These are phyloP conservation scores for Blastocystis sp. DNA, from an alignment of 352 stramenopile genomes.

Conservation along the genomic window DNA sequence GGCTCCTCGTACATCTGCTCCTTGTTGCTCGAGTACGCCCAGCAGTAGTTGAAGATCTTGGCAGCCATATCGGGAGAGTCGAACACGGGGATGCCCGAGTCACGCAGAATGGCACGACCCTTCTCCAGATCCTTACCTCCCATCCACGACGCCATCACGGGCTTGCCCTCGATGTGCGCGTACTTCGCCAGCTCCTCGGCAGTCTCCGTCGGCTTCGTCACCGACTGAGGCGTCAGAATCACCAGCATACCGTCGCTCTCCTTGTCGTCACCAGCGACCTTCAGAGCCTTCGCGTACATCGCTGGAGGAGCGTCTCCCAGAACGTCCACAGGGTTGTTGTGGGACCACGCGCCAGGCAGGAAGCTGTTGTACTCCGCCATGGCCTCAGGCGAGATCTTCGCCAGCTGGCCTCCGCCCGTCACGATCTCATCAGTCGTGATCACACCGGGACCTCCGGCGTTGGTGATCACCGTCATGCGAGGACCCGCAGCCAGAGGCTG, in stretches of 20 bases:
- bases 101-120: constrained; percentile 60
- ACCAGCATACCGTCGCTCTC: constrained; percentile 61
- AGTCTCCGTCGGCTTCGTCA: constrained; percentile 62
- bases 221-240: constrained; percentile 62
- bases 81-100: constrained; percentile 60
- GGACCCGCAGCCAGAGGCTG: constrained; percentile 57
- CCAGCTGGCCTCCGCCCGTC: constrained; percentile 59
- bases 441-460: constrained; percentile 61
- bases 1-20: constrained; percentile 20
- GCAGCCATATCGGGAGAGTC: constrained; percentile 60
- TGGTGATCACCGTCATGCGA: constrained; percentile 61
- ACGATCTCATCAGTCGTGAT: constrained; percentile 61
- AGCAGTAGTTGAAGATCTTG: constrained; percentile 55
- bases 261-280: constrained; percentile 59
- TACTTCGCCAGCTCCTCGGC: constrained; percentile 60
- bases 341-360: constrained; percentile 59
- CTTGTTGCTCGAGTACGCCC: constrained; percentile 30
- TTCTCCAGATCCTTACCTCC: constrained; percentile 59
- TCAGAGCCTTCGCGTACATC: constrained; percentile 60
- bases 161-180: constrained; percentile 60
- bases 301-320: constrained; percentile 61
- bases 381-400: constrained; percentile 60
- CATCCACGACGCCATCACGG: constrained; percentile 62
- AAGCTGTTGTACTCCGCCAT: constrained; percentile 60
- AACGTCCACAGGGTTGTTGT: constrained; percentile 62